Conservation (phyloP, 495 filamentous ascomycete species). For the Niebla homalea region DNA sequence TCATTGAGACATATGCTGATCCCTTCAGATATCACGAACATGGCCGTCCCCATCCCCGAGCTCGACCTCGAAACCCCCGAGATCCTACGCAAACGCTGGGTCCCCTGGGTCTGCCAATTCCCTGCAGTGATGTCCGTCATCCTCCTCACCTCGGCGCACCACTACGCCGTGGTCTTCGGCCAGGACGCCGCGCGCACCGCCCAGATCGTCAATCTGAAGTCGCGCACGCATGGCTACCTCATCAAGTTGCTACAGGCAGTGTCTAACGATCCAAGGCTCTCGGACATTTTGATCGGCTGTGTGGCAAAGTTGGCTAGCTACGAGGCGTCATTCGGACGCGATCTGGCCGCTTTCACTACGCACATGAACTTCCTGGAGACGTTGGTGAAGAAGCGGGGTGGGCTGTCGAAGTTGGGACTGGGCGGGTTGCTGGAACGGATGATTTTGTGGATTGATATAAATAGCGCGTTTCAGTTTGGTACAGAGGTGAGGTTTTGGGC, state of each 20-base stretch:
- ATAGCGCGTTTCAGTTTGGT: slow-evolving; percentile 26
- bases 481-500: slow-evolving; percentile 18
- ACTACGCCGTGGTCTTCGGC: slow-evolving; percentile 23
- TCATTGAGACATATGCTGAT: neutral
- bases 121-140: slow-evolving; percentile 30
- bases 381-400: slow-evolving; percentile 26
- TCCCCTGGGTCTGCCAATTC: slow-evolving; percentile 31
- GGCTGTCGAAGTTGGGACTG: slow-evolving; percentile 25
- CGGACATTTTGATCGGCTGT: slow-evolving; percentile 28
- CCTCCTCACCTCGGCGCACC: slow-evolving; percentile 29
- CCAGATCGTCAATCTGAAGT: slow-evolving; percentile 20
- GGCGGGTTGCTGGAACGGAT: slow-evolving; percentile 28
- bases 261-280: slow-evolving; percentile 1
- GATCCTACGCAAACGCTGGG: slow-evolving; percentile 32
- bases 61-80: slow-evolving; percentile 26
- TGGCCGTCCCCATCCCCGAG: slow-evolving; percentile 35
- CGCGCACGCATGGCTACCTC: slow-evolving; percentile 26
- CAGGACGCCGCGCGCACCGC: slow-evolving; percentile 7
- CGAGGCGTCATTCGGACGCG: slow-evolving; percentile 31
- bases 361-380: slow-evolving; percentile 28
- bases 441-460: slow-evolving; percentile 32
- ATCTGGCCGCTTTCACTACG: slow-evolving; percentile 20
- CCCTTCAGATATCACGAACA: slow-evolving; percentile 27
- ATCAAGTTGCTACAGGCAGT: slow-evolving; percentile 18
- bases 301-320: slow-evolving; percentile 38